A percentile compares a stretch with the other conserved stretches of the same genome.
These are phyloP conservation scores for Leccinellum luteum DNA, from an alignment of 768 basidiomycete genomes.

Conservation along the genomic window DNA sequence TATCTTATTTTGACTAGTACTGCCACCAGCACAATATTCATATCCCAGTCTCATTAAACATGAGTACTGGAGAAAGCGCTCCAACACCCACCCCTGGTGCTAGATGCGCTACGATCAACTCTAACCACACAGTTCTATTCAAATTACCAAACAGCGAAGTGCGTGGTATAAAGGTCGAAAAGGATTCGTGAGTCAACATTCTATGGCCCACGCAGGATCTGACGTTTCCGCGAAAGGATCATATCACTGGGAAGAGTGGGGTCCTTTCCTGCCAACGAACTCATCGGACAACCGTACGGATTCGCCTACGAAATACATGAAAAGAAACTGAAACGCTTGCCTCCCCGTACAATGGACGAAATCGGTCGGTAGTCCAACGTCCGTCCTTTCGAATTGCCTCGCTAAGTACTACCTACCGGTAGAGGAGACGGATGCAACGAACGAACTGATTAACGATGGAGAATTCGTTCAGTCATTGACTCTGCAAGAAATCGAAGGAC, in stretches of 20 bases:
- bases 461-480: conserved; percentile 82
- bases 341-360: conserved; percentile 68
- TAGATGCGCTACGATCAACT: conserved; percentile 44
- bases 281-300: conserved; percentile 84
- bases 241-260: conserved; percentile 84
- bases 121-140: conserved; percentile 77
- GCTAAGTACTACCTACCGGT: conserved; percentile 1
- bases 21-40: neutral
- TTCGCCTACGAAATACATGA: conserved; percentile 82
- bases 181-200: conserved; percentile 56
- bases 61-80: conserved; percentile 14
- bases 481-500: conserved; percentile 73
- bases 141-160: conserved; percentile 78
- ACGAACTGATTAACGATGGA: conserved; percentile 91
- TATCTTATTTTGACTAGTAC: neutral
- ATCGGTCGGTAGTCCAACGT: conserved; percentile 51
- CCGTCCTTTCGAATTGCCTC: neutral
- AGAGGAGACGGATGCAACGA: conserved; percentile 98
- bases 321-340: conserved; percentile 62
- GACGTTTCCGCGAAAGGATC: conserved; percentile 43
- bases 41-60: conserved; percentile 2
- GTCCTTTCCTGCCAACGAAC: conserved; percentile 71
- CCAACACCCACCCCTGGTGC: conserved; percentile 5
- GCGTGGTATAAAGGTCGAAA: conserved; percentile 69
- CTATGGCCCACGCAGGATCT: neutral